Base-by-base conservation (phyloP, 2,329 filamentous ascomycete genomes). In the Stachybotrys chartarum region DNA sequence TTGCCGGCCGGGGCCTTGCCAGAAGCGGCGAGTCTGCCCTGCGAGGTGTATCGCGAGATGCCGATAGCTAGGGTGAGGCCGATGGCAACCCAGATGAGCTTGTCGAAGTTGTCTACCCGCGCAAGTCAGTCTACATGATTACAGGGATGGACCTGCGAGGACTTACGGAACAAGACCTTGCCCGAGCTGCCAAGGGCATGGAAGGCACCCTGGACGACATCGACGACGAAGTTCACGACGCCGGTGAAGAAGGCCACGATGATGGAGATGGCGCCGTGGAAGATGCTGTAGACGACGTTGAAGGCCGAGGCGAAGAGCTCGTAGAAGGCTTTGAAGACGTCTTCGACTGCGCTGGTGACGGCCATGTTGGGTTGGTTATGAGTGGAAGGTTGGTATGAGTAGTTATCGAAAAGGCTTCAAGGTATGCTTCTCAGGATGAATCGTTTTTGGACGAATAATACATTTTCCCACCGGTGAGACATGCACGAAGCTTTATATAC, bases 321-420 rank as follows among this genome's bases (percentile, higher is more conserved):
- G 57, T 70, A 74, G 62, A 75, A 64, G 63, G 71, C 74, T 60
- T 68, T 71, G 63, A 75, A 62, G 51, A 75, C 64, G 59, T 73
- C 68, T 49, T 62, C 61, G 53, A 75, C 58, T 32, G 72, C 73
- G 49, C 63, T 60, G 24, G 66, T 65, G 63, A 75, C 56, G 48
- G 70, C 63, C 70, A 72, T 71, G 54, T 53, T 68, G 24, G 24
- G 18, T 50, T 55, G 32, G 35, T 30, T 11, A 39, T 30, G 45
- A 48, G 32, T 42, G 17, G n/a, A 30, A 47, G 7, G 45, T 47
- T 47, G 45, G 18, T 47, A 6, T 3, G 6, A 47, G 6, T 47
- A 42, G 8, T 42, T 10, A 2, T 42, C 35, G 14, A 14, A 42
- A 10, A 42, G 35, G 35, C 5, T 24, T 24, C 4, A 24, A 24